Evolutionary conservation across 192 early-diverging fungal species (phyloP).

Genomic region (Tieghemiomyces parasiticus): DNA sequence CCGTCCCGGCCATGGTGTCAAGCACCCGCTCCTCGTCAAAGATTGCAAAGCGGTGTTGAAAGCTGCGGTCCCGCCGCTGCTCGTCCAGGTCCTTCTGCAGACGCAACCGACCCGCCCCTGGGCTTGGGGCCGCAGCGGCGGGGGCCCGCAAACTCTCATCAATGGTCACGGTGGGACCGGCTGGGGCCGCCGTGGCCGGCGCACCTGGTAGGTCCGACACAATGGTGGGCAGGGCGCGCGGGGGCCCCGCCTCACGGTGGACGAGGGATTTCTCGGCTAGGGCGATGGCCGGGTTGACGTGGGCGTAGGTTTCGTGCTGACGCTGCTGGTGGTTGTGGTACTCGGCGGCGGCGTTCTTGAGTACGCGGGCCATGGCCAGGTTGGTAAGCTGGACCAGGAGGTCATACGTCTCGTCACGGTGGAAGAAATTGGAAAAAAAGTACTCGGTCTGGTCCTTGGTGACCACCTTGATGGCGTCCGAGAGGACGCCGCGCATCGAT

Average conservation of each 20-base stretch:
- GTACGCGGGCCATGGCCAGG: constrained; percentile 70
- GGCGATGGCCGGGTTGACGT: constrained; percentile 19
- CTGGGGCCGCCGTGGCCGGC: background rate
- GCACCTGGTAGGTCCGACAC: background rate
- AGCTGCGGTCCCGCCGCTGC: constrained; percentile 16
- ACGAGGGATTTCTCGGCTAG: constrained; percentile 12
- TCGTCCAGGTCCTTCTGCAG: constrained; percentile 21
- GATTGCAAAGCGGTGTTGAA: constrained; percentile 1
- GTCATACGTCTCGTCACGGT: constrained; percentile 92
- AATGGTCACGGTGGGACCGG: background rate
- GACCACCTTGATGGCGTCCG: constrained; percentile 74
- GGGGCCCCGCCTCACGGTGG: background rate
- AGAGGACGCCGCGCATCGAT: constrained; percentile 78
- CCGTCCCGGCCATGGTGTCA: background rate
- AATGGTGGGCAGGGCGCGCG: background rate
- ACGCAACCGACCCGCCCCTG: background rate
- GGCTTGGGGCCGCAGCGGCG: background rate
- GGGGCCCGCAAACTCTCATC: background rate
- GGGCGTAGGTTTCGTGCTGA: constrained; percentile 15
- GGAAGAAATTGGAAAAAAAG: constrained; percentile 89
- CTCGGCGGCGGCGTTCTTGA: constrained; percentile 64
- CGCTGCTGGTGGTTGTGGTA: constrained; percentile 7
- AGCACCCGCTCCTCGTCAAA: background rate
- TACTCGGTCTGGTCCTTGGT: constrained; percentile 64
- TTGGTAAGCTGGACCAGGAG: constrained; percentile 81